Percentiles rank a stretch among this genome's conserved stretches.
phyloP scores from a whole-genome alignment of 2,329 filamentous ascomycete genomes.

The Exophiala sideris region DNA sequence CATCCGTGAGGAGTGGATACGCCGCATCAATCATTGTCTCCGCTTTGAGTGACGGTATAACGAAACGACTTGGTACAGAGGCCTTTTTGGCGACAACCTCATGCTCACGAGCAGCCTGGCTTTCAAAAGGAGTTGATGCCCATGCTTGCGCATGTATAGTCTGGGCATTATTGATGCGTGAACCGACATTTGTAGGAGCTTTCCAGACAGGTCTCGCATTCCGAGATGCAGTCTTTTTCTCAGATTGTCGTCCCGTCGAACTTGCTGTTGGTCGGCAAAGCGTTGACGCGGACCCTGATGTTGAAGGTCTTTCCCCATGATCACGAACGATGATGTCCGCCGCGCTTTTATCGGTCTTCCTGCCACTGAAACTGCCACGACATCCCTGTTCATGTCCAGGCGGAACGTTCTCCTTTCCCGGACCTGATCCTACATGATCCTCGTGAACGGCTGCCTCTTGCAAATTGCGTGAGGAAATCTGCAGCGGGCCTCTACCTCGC shows the following conservation, averaged over 20 bases:
- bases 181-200: slow-evolving; percentile 1
- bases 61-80: slow-evolving; percentile 21
- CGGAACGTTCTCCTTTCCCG: slow-evolving; percentile 62
- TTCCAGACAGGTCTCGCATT: slow-evolving; percentile 13
- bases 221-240: not conserved
- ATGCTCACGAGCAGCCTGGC: too few relatives aligned
- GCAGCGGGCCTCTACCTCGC: slow-evolving; percentile 45
- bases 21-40: slow-evolving; percentile 29
- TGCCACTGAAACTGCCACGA: not conserved
- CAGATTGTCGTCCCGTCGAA: not conserved
- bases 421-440: slow-evolving; percentile 52
- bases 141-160: too few relatives aligned
- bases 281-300: not conserved
- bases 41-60: slow-evolving; percentile 17
- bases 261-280: slow-evolving; percentile 4
- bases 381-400: slow-evolving; percentile 39
- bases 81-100: slow-evolving; percentile 3
- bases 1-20: slow-evolving; percentile 54
- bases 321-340: slow-evolving; percentile 17
- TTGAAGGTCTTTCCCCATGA: not conserved
- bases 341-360: slow-evolving; percentile 18
- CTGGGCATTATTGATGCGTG: not conserved
- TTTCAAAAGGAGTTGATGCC: too few relatives aligned
- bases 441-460: slow-evolving; percentile 42
- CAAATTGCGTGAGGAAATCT: slow-evolving; percentile 37